Evolutionary conservation across 805 yeast species (phyloP).

Genomic region (Candida patagonica): DNA sequence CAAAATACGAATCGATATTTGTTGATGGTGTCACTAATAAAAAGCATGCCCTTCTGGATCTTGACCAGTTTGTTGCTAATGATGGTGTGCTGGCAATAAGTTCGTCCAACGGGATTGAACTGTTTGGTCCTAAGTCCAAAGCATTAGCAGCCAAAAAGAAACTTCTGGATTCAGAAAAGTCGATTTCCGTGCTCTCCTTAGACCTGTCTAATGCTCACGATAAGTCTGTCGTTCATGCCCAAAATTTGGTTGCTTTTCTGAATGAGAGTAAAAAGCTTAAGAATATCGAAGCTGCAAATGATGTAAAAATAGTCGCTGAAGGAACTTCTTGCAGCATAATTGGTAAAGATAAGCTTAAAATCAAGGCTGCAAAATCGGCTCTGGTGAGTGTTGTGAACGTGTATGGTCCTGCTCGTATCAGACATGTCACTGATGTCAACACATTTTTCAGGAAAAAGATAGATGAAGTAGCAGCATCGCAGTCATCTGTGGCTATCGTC

Average conservation of each 20-base stretch:
- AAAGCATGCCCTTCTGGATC: slow-evolving; percentile 55
- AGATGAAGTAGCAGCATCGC: slow-evolving; percentile 22
- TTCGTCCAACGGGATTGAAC: slow-evolving; percentile 35
- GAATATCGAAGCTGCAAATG: slow-evolving; percentile 33
- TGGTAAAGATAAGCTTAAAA: slow-evolving; percentile 39
- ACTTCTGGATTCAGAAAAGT: slow-evolving; percentile 52
- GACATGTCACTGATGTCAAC: slow-evolving; percentile 55
- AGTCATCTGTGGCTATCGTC: slow-evolving; percentile 43
- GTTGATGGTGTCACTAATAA: slow-evolving; percentile 51
- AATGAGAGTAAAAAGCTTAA: slow-evolving; percentile 23
- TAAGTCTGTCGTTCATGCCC: slow-evolving; percentile 67
- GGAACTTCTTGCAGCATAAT: slow-evolving; percentile 54
- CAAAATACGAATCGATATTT: slow-evolving; percentile 41
- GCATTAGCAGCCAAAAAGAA: slow-evolving; percentile 52
- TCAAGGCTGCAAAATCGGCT: slow-evolving; percentile 60
- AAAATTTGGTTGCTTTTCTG: slow-evolving; percentile 61
- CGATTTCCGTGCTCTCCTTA: slow-evolving; percentile 53
- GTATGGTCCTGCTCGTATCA: slow-evolving; percentile 57
- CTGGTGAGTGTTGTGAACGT: slow-evolving; percentile 66
- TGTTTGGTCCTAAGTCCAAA: slow-evolving; percentile 49
- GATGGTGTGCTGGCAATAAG: slow-evolving; percentile 35
- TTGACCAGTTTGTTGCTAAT: slow-evolving; percentile 22
- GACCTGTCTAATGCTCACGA: slow-evolving; percentile 88
- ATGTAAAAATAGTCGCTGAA: slow-evolving; percentile 42
- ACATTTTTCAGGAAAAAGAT: slow-evolving; percentile 45